These are phyloP conservation scores for Dioszegia aurantiaca DNA, from an alignment of 768 basidiomycete species.

Conservation along the genomic window DNA sequence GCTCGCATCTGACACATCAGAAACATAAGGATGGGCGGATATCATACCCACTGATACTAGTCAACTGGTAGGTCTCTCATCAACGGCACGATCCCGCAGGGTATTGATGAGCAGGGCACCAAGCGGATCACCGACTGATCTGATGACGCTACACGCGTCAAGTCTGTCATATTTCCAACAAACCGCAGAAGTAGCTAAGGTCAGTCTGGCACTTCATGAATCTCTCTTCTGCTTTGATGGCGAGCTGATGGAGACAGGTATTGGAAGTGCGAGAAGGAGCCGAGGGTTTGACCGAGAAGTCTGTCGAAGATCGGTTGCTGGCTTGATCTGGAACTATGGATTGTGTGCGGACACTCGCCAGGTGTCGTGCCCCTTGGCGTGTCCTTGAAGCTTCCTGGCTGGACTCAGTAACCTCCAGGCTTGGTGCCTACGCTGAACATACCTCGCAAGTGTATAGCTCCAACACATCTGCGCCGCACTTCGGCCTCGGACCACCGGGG, in stretches of 20 bases:
- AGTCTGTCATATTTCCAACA: conserved; percentile 72
- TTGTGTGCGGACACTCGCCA: too few species aligned
- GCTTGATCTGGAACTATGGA: conserved; percentile 3
- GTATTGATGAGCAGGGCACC: conserved; percentile 58
- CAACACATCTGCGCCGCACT: too few species aligned
- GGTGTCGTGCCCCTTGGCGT: too few species aligned
- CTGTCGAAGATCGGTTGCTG: conserved; percentile 63
- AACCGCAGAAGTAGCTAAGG: conserved; percentile 57
- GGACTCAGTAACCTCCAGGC: too few species aligned
- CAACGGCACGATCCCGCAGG: not conserved
- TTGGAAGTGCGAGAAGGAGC: conserved; percentile 78
- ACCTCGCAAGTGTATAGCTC: too few species aligned
- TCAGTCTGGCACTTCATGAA: conserved; percentile 12
- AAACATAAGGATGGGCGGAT: conserved; percentile 75
- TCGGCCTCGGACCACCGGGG: too few species aligned
- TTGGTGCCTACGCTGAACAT: too few species aligned
- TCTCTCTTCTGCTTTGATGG: not conserved
- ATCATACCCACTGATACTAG: conserved; percentile 76
- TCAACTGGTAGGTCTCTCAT: conserved; percentile 64
- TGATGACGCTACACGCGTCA: conserved; percentile 78
- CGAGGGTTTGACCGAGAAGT: conserved; percentile 72
- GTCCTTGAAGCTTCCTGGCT: too few species aligned
- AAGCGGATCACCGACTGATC: conserved; percentile 67
- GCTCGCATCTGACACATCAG: conserved; percentile 16
- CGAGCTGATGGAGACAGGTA: conserved; percentile 53